Evolutionary conservation across 129 eudicot genomes (phyloP).

Genomic region (Mikania micrantha): DNA sequence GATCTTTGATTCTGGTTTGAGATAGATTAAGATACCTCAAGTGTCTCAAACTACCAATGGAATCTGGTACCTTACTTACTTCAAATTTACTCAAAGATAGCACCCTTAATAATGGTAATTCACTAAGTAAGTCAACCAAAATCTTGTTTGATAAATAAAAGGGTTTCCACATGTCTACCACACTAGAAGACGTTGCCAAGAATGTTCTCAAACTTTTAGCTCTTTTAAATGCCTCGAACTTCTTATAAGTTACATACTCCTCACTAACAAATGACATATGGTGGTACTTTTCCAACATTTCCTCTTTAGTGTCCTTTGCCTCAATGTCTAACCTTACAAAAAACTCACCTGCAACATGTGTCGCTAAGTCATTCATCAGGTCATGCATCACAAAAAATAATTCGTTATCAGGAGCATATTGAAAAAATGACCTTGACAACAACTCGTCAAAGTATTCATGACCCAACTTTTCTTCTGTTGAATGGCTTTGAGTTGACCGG

Average conservation of each 20-base stretch:
- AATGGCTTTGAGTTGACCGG: not conserved
- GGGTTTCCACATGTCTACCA: not conserved
- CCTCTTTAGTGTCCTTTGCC: not conserved
- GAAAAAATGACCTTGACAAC: not conserved
- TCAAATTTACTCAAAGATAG: not conserved
- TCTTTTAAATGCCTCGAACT: not conserved
- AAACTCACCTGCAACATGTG: not conserved
- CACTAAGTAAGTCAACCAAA: not conserved
- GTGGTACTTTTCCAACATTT: not conserved
- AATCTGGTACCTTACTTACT: not conserved
- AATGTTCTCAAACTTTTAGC: constrained; percentile 5
- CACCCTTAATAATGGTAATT: not conserved
- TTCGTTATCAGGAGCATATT: not conserved
- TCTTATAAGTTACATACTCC: not conserved
- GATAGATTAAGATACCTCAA: not conserved
- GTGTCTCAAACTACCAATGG: not conserved
- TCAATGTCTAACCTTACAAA: not conserved
- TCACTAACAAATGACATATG: constrained; percentile 9
- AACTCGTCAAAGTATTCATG: not conserved
- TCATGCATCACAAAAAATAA: too few species aligned
- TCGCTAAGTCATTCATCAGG: not conserved
- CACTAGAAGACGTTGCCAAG: not conserved
- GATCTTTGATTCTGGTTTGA: not conserved
- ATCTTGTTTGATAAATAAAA: not conserved
- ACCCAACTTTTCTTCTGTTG: not conserved